Evolutionary conservation across 352 stramenopile genomes (phyloP).

Genomic region (Thalassiosira mediterranea): DNA sequence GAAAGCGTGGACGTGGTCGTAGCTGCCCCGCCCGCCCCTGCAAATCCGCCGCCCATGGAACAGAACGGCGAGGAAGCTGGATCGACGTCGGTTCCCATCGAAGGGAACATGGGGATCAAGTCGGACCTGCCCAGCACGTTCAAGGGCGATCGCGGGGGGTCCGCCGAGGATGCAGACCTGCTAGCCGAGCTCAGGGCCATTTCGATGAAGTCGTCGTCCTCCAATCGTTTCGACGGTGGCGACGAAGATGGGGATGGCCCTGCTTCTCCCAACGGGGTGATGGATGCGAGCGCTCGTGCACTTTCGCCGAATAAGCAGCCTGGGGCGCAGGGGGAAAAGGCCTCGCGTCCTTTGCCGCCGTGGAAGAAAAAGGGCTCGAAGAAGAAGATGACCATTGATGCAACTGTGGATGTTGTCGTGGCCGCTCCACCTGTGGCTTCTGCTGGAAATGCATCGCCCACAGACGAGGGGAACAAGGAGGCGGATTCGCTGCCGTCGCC

Average conservation of each 20-base stretch:
- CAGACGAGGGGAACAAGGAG: not conserved
- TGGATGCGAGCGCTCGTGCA: not conserved
- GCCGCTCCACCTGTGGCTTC: not conserved
- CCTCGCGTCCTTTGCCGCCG: conserved; percentile 5
- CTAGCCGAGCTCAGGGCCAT: conserved; percentile 58
- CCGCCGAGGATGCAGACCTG: conserved; percentile 64
- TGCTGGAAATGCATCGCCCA: no score
- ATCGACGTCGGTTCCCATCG: not conserved
- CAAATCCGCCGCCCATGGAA: no score
- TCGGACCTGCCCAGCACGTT: conserved; percentile 53
- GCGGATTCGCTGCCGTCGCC: no score
- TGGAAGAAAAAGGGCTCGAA: conserved; percentile 22
- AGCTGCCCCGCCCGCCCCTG: conserved; percentile 1
- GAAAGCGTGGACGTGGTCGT: conserved; percentile 11
- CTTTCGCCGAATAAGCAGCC: not conserved
- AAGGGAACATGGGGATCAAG: conserved; percentile 22
- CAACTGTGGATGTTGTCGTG: not conserved
- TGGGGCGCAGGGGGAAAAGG: not conserved
- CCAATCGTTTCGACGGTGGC: conserved; percentile 52
- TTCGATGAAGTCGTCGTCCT: conserved; percentile 49
- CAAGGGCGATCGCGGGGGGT: conserved; percentile 54
- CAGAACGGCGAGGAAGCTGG: no score
- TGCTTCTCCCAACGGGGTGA: not conserved
- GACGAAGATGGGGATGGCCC: conserved; percentile 17
- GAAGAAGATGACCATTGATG: conserved; percentile 1